Percentiles rank a stretch among this genome's conserved stretches.
Conservation (phyloP, 1,139 yeast species). For the Suhomyces ambrosiae region DNA sequence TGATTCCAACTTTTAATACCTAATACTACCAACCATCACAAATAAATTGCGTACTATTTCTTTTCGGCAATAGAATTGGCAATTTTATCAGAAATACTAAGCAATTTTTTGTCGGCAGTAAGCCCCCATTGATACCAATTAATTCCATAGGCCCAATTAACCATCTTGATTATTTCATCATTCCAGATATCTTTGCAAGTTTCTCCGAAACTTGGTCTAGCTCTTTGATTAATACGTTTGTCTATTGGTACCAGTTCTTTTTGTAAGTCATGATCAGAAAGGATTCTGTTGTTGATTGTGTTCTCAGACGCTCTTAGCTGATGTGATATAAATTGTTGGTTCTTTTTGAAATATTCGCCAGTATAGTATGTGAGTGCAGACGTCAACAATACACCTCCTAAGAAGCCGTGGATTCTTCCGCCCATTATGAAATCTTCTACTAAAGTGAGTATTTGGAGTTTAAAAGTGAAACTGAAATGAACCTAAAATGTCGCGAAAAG, state of each 20-base stretch:
- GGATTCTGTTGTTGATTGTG: conserved; percentile 52
- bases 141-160: conserved; percentile 64
- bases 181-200: conserved; percentile 84
- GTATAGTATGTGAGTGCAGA: conserved; percentile 68
- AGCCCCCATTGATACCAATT: conserved; percentile 51
- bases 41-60: too few species aligned
- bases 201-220: conserved; percentile 46
- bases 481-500: not conserved
- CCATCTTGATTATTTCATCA: conserved; percentile 66
- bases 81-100: conserved; percentile 35
- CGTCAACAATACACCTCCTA: conserved; percentile 62
- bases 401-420: conserved; percentile 22
- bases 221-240: conserved; percentile 35
- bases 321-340: conserved; percentile 48
- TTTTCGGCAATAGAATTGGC: conserved; percentile 27
- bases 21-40: too few species aligned
- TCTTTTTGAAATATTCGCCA: conserved; percentile 55
- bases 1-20: too few species aligned
- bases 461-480: too few species aligned
- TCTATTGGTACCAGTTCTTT: conserved; percentile 42
- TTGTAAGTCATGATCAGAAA: conserved; percentile 40
- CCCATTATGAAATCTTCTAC: conserved; percentile 7
- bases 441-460: too few species aligned
- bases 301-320: conserved; percentile 52
- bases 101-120: conserved; percentile 38